Evolutionary conservation across 192 early-diverging fungal species (phyloP), one percentile per base, ranked within the genome.

Genomic region (Backusella westeae): DNA sequence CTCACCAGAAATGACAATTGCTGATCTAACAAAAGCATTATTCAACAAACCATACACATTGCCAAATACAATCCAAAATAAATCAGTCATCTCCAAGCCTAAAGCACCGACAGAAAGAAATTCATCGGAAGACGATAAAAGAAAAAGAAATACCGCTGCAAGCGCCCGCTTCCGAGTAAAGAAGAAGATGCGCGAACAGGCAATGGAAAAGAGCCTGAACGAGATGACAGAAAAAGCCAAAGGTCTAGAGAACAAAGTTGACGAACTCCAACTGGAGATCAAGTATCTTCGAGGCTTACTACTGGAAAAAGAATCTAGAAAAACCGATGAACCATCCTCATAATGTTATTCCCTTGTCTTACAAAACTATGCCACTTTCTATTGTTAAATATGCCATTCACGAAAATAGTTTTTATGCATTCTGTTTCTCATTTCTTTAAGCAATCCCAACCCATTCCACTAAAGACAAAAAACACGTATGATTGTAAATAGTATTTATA

Each of bases 111-210:
- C 34, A 21, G 38, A 75, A 29, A 39, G 26, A 19, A 36, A 36
- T 14, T 21, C 59, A 34, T 87, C 88, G 10, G 88, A 92, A 71
- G 93, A 91, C 39, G 96, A 98, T 84, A 98, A 98, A 86, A 88
- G 97, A 69, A 83, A 89, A 42, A 90, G 96, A 65, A 98, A 98
- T 86, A 98, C 96, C 0, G 95, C 90, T 10, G 97, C 97, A 17
- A 94, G 93, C 2, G 96, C 96, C n/a, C 88, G 97, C 14, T 98
- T 98, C 90, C 87, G 97, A 12, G 87, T 93, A 67, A 96, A 96
- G 88, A 98, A 97, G 82, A 97, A 97, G 87, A 77, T 90, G 80
- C 89, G 92, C 44, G 96, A 97, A 82, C 90, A 94, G 83, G 89
- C 87, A 12, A 82, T 98, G 74, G 92, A 95, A 81, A 85, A 87